phyloP scores from a whole-genome alignment of 75 land plant genomes.

The Sequoiadendron giganteum region DNA sequence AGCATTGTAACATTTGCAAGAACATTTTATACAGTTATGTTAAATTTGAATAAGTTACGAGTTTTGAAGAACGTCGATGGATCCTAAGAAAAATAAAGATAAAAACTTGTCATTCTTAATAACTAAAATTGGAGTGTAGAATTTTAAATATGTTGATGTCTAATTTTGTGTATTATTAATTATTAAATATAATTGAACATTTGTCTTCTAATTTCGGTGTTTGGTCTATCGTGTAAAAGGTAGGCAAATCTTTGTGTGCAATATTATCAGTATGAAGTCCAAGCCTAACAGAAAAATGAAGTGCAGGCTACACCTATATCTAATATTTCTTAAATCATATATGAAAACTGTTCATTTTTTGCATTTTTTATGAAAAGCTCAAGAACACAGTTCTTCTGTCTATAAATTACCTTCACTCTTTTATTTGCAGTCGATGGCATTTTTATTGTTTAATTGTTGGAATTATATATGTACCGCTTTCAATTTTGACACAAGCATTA shows the following conservation, averaged over 20 bases:
- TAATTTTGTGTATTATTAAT: no score
- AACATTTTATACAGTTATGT: no score
- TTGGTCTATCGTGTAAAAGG: neutral
- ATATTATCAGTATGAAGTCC: neutral
- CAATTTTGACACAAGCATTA: neutral
- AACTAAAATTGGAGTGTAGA: no score
- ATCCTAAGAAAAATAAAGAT: no score
- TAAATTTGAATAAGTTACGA: no score
- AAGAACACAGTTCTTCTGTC: neutral
- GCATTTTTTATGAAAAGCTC: neutral
- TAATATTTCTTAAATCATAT: neutral
- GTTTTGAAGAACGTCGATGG: no score
- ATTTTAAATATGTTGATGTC: no score
- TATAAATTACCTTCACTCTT: neutral
- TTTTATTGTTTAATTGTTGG: neutral
- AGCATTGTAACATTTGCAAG: no score
- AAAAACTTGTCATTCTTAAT: no score
- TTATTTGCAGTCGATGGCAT: neutral
- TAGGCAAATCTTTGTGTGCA: neutral
- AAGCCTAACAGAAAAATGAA: neutral
- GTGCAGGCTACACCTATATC: neutral
- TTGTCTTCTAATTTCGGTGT: no score
- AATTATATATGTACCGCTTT: neutral
- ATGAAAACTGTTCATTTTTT: neutral
- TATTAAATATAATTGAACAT: no score